Evolutionary conservation across 192 early-diverging fungal genomes (phyloP).

Genomic region (Allomyces macrogynus): DNA sequence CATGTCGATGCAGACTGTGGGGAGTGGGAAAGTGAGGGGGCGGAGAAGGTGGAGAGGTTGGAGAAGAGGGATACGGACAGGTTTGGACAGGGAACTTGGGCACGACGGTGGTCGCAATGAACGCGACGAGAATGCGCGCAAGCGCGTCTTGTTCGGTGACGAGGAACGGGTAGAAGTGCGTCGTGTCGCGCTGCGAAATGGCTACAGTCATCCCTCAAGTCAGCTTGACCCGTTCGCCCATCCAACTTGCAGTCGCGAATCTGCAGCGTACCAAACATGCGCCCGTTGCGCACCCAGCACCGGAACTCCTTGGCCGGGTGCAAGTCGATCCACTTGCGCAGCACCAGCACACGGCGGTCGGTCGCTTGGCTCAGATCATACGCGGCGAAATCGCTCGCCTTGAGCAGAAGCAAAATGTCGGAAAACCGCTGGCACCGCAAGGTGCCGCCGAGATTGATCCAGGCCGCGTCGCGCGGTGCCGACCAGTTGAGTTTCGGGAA

Average conservation of each 20-base stretch:
- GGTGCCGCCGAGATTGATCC: constrained; percentile 63
- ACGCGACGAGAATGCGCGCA: not conserved
- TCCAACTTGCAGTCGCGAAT: not conserved
- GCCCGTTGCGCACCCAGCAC: constrained; percentile 62
- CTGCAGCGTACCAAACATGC: constrained; percentile 39
- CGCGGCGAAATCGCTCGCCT: constrained; percentile 74
- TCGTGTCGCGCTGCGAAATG: constrained; percentile 4
- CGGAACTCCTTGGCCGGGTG: constrained; percentile 86
- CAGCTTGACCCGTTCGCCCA: too few species aligned
- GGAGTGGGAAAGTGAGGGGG: not conserved
- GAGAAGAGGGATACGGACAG: constrained; percentile 2
- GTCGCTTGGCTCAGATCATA: constrained; percentile 61
- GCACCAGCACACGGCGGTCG: constrained; percentile 56
- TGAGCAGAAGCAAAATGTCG: constrained; percentile 77
- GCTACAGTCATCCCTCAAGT: not conserved
- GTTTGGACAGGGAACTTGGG: not conserved
- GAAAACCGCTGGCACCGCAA: constrained; percentile 50
- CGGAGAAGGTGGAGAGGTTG: not conserved
- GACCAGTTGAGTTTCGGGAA: constrained; percentile 91
- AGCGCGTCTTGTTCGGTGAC: not conserved
- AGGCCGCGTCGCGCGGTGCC: constrained; percentile 49
- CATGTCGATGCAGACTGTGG: constrained; percentile 69
- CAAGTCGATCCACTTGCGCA: constrained; percentile 79
- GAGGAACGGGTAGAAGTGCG: constrained; percentile 1
- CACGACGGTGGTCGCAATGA: not conserved